These are phyloP conservation scores for Wickerhamiella kazuoi DNA, from an alignment of 805 yeast species.

Conservation along the genomic window DNA sequence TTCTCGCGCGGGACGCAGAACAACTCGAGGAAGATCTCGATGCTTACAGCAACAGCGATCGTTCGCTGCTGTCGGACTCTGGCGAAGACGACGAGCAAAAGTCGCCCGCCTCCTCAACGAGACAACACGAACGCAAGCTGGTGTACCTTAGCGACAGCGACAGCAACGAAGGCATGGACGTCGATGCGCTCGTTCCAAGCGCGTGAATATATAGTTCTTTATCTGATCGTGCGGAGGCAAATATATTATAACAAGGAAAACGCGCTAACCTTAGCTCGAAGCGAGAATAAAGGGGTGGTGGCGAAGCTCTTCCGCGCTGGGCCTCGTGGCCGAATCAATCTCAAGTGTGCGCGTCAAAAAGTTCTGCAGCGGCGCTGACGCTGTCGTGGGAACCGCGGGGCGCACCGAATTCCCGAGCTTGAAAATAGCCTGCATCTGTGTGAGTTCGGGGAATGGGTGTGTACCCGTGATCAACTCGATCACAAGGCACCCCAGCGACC, in stretches of 20 bases:
- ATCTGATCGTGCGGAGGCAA: too few species aligned
- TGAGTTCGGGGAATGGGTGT: slow-evolving; percentile 88
- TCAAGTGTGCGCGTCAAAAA: slow-evolving; percentile 56
- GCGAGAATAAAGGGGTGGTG: slow-evolving; percentile 34
- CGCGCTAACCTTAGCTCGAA: not conserved
- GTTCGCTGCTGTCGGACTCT: too few species aligned
- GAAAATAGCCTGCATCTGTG: slow-evolving; percentile 95
- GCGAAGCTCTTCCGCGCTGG: slow-evolving; percentile 52
- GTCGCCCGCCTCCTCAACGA: too few species aligned
- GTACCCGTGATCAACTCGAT: slow-evolving; percentile 92
- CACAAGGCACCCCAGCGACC: slow-evolving; percentile 91
- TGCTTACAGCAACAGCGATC: too few species aligned
- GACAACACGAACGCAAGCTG: too few species aligned
- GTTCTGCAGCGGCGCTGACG: slow-evolving; percentile 47
- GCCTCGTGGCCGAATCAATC: slow-evolving; percentile 54
- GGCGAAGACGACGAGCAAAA: too few species aligned
- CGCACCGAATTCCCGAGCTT: slow-evolving; percentile 66
- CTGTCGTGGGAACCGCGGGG: slow-evolving; percentile 56
- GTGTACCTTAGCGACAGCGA: too few species aligned
- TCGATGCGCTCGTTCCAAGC: too few species aligned
- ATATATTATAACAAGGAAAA: too few species aligned
- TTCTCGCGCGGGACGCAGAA: not conserved
- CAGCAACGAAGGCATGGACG: too few species aligned
- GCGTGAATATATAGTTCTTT: too few species aligned
- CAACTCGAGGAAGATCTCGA: not conserved